These are phyloP conservation scores for Calonectria naviculata DNA, from an alignment of 2,329 filamentous ascomycete species.

Conservation along the genomic window DNA sequence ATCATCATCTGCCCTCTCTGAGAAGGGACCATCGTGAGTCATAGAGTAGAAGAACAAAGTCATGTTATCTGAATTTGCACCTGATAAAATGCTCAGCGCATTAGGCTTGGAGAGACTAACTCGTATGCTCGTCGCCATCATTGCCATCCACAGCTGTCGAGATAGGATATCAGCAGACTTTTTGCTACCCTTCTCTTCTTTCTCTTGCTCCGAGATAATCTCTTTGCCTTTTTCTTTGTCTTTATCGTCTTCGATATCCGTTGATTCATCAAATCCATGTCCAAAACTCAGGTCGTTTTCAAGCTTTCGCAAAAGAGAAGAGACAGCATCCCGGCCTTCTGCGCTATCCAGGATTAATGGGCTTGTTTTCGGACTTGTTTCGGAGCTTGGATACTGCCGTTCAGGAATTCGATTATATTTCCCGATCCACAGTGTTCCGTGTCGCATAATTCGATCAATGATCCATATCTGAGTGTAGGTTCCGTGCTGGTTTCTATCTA, in stretches of 20 bases:
- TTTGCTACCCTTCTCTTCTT: background rate
- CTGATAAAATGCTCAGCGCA: background rate
- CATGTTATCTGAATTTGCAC: background rate
- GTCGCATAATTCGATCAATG: conserved; percentile 5
- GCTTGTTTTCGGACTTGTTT: too few species aligned
- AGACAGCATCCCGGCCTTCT: background rate
- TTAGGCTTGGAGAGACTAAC: background rate
- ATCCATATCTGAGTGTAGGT: conserved; percentile 8
- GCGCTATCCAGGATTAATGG: background rate
- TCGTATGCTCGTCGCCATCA: background rate
- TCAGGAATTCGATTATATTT: background rate
- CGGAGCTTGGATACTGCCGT: background rate
- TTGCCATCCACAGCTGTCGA: background rate
- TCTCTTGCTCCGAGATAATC: background rate
- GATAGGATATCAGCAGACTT: background rate
- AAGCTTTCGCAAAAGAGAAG: background rate
- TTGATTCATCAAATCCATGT: too few species aligned
- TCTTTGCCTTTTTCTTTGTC: too few species aligned
- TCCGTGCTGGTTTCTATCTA: background rate
- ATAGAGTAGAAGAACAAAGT: background rate
- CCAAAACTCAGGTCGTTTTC: too few species aligned
- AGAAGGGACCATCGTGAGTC: background rate
- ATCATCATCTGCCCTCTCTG: background rate
- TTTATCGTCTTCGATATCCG: background rate
- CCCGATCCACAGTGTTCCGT: background rate